Conservation (phyloP, 208 protist genomes). For the Ichthyophonus hoferi region DNA sequence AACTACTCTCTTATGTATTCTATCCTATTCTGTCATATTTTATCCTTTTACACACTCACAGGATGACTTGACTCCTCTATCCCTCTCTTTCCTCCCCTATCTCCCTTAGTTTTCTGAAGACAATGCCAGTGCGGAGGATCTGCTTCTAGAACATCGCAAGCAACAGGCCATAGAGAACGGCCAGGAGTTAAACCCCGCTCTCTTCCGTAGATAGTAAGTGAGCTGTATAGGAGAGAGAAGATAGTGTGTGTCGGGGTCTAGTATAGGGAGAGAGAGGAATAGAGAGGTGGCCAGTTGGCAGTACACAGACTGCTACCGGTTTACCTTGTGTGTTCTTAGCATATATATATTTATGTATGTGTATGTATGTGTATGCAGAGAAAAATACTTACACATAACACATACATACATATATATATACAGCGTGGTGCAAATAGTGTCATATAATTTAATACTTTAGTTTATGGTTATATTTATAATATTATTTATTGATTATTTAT, state of each 20-base stretch:
- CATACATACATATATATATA: not conserved
- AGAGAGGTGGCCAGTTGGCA: no score
- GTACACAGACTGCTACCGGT: no score
- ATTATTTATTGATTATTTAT: no score
- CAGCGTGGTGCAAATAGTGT: no score
- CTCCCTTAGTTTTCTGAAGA: constrained; percentile 1
- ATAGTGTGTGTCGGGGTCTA: no score
- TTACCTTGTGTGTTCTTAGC: not conserved
- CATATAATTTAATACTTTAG: no score
- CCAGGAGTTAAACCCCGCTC: not conserved
- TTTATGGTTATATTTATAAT: no score
- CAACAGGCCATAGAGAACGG: not conserved
- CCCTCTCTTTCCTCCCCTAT: not conserved
- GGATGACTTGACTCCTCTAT: not conserved
- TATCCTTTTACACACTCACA: no score
- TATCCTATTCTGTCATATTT: no score
- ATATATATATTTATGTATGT: not conserved
- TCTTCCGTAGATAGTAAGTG: constrained; percentile 40
- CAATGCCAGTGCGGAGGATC: not conserved
- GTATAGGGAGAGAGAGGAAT: no score
- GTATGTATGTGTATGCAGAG: not conserved
- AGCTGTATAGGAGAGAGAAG: not conserved
- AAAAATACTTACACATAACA: not conserved
- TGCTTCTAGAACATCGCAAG: constrained; percentile 23
- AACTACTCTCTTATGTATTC: no score